Percentiles rank a stretch among this genome's conserved stretches.
These are phyloP conservation scores for Trifolium pratense DNA, from an alignment of 306 rosid species.

Conservation along the genomic window DNA sequence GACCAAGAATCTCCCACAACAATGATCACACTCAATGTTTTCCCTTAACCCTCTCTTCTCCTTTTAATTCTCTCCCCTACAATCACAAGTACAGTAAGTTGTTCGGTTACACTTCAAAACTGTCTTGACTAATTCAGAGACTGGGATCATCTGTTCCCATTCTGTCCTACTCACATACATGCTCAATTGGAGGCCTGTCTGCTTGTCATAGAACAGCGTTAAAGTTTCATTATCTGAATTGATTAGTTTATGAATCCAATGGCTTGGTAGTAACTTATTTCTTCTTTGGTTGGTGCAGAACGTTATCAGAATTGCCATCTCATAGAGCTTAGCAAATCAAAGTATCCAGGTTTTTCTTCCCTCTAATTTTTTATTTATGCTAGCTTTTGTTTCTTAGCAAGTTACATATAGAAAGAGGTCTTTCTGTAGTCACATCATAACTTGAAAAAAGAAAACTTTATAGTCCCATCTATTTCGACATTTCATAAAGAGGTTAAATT, in stretches of 20 bases:
- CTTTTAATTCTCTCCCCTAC: neutral
- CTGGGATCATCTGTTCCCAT: neutral
- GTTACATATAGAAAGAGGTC: neutral
- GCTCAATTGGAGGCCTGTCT: neutral
- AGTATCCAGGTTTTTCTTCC: conserved; percentile 42
- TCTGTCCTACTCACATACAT: neutral
- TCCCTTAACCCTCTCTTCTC: neutral
- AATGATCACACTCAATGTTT: neutral
- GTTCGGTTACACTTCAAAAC: neutral
- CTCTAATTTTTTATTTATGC: conserved; percentile 23
- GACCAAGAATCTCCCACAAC: neutral
- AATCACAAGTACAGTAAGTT: neutral
- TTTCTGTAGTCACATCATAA: conserved; percentile 21
- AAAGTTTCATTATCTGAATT: conserved; percentile 9
- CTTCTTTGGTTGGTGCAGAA: conserved; percentile 44
- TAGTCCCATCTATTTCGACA: conserved; percentile 1
- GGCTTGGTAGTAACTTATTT: conserved; percentile 22
- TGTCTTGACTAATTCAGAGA: conserved; percentile 1
- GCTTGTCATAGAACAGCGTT: neutral
- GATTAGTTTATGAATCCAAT: conserved; percentile 13
- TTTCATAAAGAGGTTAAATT: neutral
- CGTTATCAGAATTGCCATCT: conserved; percentile 21
- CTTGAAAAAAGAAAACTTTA: neutral
- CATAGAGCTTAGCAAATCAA: conserved; percentile 18
- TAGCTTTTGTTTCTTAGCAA: conserved; percentile 5